phyloP scores from a whole-genome alignment of 805 yeast genomes.

The Myxozyma nipponensis region DNA sequence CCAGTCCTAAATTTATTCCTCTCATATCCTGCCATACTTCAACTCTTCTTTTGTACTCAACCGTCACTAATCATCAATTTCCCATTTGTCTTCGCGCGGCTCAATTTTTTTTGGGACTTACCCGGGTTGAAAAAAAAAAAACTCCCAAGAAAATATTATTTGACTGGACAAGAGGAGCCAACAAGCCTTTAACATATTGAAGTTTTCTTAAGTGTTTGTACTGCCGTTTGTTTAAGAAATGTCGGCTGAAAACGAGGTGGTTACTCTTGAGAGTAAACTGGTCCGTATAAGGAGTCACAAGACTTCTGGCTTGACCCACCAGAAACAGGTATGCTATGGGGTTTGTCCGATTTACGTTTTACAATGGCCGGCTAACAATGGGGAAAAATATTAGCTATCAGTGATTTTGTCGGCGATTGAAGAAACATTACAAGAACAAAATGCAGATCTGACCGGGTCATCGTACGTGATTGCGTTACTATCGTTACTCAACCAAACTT shows the following conservation, averaged over 20 bases:
- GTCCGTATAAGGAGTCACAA: conserved; percentile 66
- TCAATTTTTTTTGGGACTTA: too few species aligned
- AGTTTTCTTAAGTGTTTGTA: too few species aligned
- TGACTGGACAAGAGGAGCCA: background rate
- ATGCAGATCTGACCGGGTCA: conserved; percentile 58
- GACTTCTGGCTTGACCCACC: conserved; percentile 79
- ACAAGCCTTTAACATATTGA: conserved; percentile 25
- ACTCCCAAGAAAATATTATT: background rate
- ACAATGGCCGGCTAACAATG: too few species aligned
- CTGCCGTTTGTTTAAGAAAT: too few species aligned
- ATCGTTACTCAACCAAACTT: conserved; percentile 73
- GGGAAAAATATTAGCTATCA: conserved; percentile 37
- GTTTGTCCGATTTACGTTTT: too few species aligned
- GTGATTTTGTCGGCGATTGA: conserved; percentile 84
- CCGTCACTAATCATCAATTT: too few species aligned
- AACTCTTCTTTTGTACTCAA: too few species aligned
- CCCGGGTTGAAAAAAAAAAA: too few species aligned
- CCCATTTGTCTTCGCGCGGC: too few species aligned
- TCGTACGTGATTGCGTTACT: conserved; percentile 83
- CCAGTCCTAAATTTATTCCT: conserved; percentile 54
- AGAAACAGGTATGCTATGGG: conserved; percentile 70
- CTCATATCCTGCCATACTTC: too few species aligned
- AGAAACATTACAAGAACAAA: conserved; percentile 70
- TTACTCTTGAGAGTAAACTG: conserved; percentile 62
- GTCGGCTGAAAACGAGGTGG: too few species aligned